These are phyloP conservation scores for Rutstroemia sp. DNA, from an alignment of 2,329 filamentous ascomycete genomes.

Conservation along the genomic window DNA sequence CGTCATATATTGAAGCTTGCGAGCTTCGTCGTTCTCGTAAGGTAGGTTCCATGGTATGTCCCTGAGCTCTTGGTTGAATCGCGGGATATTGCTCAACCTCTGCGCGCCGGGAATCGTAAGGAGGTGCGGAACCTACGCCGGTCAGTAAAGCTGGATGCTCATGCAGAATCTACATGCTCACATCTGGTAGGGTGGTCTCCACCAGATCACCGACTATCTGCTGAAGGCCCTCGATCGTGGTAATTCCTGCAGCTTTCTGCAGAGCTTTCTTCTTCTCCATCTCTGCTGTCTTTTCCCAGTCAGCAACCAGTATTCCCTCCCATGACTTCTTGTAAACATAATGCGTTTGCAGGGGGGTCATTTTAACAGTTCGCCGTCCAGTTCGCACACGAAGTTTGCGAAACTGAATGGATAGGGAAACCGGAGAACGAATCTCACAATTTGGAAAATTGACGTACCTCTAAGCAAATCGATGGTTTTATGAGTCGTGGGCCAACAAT, in stretches of 20 bases:
- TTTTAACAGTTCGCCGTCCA: neutral
- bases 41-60: constrained; percentile 22
- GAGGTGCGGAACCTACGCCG: constrained; percentile 1
- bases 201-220: neutral
- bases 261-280: constrained; percentile 2
- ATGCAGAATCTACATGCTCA: constrained; percentile 2
- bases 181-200: constrained; percentile 6
- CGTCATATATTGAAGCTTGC: constrained; percentile 28
- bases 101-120: constrained; percentile 3
- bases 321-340: neutral
- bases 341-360: neutral
- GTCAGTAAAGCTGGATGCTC: neutral
- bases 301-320: neutral
- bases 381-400: neutral
- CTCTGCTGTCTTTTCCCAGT: neutral
- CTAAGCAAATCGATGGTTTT: neutral
- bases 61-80: constrained; percentile 10
- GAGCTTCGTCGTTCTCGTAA: constrained; percentile 26
- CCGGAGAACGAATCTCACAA: neutral
- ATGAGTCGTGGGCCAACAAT: neutral
- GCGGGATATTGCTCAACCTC: neutral
- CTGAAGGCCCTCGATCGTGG: neutral
- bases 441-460: neutral
- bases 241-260: neutral
- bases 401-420: neutral